Evolutionary conservation across 208 protist species (phyloP), one percentile per base, ranked within the genome.

Genomic region (Crithidia thermophila): DNA sequence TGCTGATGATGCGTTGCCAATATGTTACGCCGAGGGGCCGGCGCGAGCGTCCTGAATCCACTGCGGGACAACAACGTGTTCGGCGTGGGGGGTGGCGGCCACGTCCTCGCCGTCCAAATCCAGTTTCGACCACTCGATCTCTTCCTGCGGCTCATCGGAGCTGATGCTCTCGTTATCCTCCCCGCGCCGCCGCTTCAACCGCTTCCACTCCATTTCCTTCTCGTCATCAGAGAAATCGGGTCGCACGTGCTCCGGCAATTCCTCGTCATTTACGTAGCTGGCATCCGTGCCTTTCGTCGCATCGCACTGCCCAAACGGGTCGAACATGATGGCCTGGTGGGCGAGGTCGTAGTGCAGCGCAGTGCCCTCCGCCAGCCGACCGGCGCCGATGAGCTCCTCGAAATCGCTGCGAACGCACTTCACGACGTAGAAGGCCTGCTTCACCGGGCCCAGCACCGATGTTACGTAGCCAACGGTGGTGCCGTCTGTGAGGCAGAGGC

Each of bases 151-250:
- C 46, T 83, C 77, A 45, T 83, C 77, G 20, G 77, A 83, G 60
- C 79, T 84, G 43, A 84, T 53, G 46, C 79, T 84, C 31, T 67
- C 74, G 33, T 62, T 55, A 31, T 57, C 60, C 11, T 65, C 28
- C 33, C 56, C 28, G 33, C 56, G 50, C 16, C 47, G 50, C 21
- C 57, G 65, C 49, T 78, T 75, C 63, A 83, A 55, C n/a, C 72
- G 88, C 76, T 90, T 98, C 94, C 82, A 97, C 59, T 78, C 69
- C 28, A 71, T 74, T 71, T 95, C 85, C 68, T 82, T 84, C 47
- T 95, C 88, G 56, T 95, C 92, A 43, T 97, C 89, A 10, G 85
- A 94, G 52, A 97, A 96, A 58, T 94, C 88, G 5, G 91, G 91
- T 14, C 84, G 75, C 9, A 93, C 85, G 59, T 93, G 46, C 25